These are phyloP conservation scores for Xylaria sp. DNA, from an alignment of 2,329 filamentous ascomycete genomes.

Conservation along the genomic window DNA sequence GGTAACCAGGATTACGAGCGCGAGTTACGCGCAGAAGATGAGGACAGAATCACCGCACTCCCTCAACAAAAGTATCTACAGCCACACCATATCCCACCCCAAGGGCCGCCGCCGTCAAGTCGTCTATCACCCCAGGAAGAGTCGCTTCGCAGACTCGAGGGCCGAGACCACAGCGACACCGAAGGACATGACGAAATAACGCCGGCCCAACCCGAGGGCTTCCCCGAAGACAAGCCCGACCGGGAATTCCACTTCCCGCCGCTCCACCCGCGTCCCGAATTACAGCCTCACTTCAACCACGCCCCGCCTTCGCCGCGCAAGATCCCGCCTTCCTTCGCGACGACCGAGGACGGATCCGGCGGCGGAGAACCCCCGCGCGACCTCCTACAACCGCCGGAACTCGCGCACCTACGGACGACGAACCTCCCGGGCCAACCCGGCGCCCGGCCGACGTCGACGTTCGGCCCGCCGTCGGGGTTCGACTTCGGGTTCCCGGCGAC, in stretches of 20 bases:
- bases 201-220: constrained; percentile 25
- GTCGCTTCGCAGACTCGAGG: constrained; percentile 53
- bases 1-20: constrained; percentile 79
- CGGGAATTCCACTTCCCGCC: constrained; percentile 63
- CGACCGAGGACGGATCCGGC: constrained; percentile 14
- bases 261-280: constrained; percentile 49
- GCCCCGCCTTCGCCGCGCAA: constrained; percentile 52
- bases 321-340: constrained; percentile 31
- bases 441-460: constrained; percentile 56
- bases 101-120: constrained; percentile 37
- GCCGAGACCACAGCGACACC: constrained; percentile 48
- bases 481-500: constrained; percentile 83
- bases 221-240: constrained; percentile 40
- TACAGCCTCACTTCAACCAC: constrained; percentile 61
- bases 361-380: constrained; percentile 13
- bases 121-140: constrained; percentile 47
- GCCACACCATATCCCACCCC: constrained; percentile 48
- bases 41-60: constrained; percentile 82
- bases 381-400: constrained; percentile 51
- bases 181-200: constrained; percentile 36
- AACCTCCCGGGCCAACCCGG: constrained; percentile 38
- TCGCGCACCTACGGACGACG: constrained; percentile 58
- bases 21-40: constrained; percentile 77
- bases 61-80: constrained; percentile 69
- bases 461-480: constrained; percentile 65